Evolutionary conservation across 2,329 filamentous ascomycete genomes (phyloP).

Genomic region (Beauveria varroae): DNA sequence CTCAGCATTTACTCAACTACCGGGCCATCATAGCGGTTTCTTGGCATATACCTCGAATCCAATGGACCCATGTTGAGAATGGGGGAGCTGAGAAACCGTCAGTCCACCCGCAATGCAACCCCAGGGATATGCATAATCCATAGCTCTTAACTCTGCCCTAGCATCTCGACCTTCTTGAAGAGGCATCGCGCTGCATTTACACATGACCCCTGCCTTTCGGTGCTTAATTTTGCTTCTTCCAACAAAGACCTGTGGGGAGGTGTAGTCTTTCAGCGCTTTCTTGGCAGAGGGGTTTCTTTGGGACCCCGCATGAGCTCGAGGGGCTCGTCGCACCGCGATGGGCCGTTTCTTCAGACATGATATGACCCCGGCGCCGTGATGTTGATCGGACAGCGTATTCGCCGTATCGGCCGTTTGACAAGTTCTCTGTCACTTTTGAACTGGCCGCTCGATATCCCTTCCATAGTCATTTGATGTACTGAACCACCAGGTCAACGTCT

Average conservation of each 20-base stretch:
- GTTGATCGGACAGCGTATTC: too few relatives aligned
- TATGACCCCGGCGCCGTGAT: too few relatives aligned
- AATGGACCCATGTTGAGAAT: not conserved
- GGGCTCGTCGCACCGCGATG: not conserved
- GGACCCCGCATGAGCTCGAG: not conserved
- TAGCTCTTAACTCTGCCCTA: not conserved
- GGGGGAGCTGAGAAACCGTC: conserved; percentile 4
- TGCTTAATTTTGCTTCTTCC: not conserved
- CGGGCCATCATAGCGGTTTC: not conserved
- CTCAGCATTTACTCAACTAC: not conserved
- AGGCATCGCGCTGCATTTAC: not conserved
- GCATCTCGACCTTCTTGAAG: not conserved
- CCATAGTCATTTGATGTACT: too few relatives aligned
- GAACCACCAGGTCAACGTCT: too few relatives aligned
- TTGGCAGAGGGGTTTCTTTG: not conserved
- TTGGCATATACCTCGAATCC: not conserved
- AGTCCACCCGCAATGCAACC: conserved; percentile 7
- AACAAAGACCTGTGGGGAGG: not conserved
- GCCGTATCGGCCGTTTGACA: too few relatives aligned
- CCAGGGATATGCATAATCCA: not conserved
- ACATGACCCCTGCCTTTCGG: not conserved
- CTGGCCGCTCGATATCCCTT: too few relatives aligned
- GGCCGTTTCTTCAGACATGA: not conserved
- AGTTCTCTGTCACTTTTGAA: too few relatives aligned
- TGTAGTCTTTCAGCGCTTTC: not conserved